These are phyloP conservation scores for Populus trichocarpa DNA, from an alignment of 441 rosid species.

Conservation along the genomic window DNA sequence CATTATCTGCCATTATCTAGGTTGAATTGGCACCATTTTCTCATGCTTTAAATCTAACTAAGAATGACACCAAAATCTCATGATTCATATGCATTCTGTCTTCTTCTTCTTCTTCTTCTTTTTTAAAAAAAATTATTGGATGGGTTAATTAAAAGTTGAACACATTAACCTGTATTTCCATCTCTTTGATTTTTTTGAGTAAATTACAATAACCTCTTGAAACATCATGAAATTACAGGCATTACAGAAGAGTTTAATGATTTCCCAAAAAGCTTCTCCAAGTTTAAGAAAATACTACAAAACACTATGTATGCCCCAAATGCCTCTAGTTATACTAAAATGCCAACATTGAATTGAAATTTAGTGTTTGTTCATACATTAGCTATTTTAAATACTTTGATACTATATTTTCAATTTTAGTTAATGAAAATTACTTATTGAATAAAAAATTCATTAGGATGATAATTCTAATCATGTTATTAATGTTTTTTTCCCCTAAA, in stretches of 20 bases:
- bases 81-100: neutral
- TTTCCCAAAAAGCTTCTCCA: neutral
- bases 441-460: neutral
- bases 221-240: neutral
- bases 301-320: neutral
- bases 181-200: neutral
- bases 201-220: neutral
- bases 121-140: neutral
- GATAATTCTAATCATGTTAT: neutral
- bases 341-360: neutral
- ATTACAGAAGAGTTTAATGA: neutral
- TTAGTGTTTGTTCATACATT: neutral
- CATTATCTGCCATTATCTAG: neutral
- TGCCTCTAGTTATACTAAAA: neutral
- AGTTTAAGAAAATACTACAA: neutral
- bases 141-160: neutral
- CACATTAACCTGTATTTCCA: conserved; percentile 1
- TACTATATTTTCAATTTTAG: neutral
- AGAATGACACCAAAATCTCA: neutral
- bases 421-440: neutral
- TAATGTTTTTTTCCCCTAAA: too few relatives aligned
- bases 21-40: neutral
- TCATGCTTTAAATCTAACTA: neutral
- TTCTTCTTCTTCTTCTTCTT: neutral
- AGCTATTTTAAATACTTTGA: neutral